Evolutionary conservation across 73 alveolate genomes (phyloP).

Genomic region (Durusdinium trenchii): DNA sequence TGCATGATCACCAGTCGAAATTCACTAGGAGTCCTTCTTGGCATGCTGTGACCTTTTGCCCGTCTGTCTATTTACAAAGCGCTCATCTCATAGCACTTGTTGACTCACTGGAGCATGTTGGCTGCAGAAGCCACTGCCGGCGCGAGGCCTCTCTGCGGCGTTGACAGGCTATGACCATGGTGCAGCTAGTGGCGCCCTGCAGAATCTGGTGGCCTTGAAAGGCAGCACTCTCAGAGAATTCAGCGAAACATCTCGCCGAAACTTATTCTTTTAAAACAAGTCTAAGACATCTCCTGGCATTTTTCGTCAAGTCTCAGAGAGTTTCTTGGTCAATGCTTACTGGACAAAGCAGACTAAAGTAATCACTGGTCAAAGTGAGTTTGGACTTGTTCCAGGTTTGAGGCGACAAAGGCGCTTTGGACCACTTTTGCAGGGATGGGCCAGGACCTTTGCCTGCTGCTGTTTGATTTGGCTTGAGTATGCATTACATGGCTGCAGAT

Average conservation of each 20-base stretch:
- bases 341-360: not conserved
- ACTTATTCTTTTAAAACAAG: not conserved
- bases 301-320: not conserved
- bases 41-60: too few relatives aligned
- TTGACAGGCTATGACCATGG: constrained; percentile 78
- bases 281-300: not conserved
- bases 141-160: constrained; percentile 58
- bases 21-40: not conserved
- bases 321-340: not conserved
- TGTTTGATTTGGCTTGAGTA: too few relatives aligned
- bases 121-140: too few relatives aligned
- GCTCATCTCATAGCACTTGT: too few relatives aligned
- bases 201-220: constrained; percentile 45
- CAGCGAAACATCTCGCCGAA: not conserved
- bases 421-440: constrained; percentile 79
- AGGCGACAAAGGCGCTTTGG: constrained; percentile 49
- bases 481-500: too few relatives aligned
- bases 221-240: not conserved
- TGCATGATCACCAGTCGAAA: not conserved
- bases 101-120: too few relatives aligned
- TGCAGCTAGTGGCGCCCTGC: constrained; percentile 77
- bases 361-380: not conserved
- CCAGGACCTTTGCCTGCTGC: not conserved
- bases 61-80: too few relatives aligned
- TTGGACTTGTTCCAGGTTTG: not conserved